These are phyloP conservation scores for Tylopilus sp. DNA, from an alignment of 768 basidiomycete genomes.

Conservation along the genomic window DNA sequence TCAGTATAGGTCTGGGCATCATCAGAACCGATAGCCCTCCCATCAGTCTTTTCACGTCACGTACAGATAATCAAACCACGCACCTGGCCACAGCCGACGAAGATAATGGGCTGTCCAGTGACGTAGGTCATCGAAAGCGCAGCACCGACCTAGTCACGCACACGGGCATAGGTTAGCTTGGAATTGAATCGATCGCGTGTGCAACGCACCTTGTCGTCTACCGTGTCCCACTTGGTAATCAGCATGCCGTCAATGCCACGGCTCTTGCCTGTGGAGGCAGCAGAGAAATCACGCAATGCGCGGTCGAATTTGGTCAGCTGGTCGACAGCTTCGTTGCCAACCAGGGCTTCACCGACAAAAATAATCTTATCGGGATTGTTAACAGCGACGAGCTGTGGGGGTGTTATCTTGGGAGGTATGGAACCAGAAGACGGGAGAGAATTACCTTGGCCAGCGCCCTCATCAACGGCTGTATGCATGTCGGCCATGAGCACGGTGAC, in stretches of 20 bases:
- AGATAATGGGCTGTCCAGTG: slow-evolving; percentile 96
- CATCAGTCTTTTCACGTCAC: slow-evolving; percentile 10
- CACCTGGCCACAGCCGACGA: slow-evolving; percentile 97
- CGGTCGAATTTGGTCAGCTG: slow-evolving; percentile 97
- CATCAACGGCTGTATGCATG: slow-evolving; percentile 76
- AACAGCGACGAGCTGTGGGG: slow-evolving; percentile 73
- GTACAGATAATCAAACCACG: slow-evolving; percentile 19
- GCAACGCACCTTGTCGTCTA: slow-evolving; percentile 90
- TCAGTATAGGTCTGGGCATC: slow-evolving; percentile 91
- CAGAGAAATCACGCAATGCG: slow-evolving; percentile 88
- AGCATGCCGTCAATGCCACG: slow-evolving; percentile 98
- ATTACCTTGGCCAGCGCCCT: slow-evolving; percentile 90
- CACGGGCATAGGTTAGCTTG: too few relatives aligned
- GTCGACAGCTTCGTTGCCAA: slow-evolving; percentile 98
- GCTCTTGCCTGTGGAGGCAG: slow-evolving; percentile 59
- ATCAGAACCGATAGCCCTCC: not conserved
- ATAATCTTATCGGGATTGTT: slow-evolving; percentile 97
- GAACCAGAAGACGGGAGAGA: not conserved
- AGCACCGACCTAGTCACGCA: slow-evolving; percentile 75
- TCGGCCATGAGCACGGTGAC: slow-evolving; percentile 1
- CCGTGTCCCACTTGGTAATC: slow-evolving; percentile 98
- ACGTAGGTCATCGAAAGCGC: slow-evolving; percentile 99
- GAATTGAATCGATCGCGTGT: too few relatives aligned
- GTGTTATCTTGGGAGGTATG: not conserved
- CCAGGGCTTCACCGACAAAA: slow-evolving; percentile 97